Evolutionary conservation across 345 rosid genomes (phyloP), one percentile per base, ranked within the genome.

Genomic region (Gossypium herbaceum): DNA sequence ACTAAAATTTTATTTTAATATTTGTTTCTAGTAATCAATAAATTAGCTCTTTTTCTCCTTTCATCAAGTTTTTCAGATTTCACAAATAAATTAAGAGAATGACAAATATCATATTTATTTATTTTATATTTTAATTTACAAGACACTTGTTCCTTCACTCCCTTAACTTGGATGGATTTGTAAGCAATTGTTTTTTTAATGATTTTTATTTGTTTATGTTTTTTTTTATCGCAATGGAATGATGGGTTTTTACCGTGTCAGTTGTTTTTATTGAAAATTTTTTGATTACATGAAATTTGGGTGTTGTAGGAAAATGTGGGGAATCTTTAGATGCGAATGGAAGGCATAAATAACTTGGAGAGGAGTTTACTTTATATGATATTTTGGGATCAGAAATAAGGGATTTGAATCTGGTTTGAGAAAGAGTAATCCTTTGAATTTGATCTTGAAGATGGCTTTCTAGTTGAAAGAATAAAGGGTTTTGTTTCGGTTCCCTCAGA

Each of bases 111-210:
- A 34, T 34, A 34, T 34, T 34, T 34, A 34, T 34, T 34, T 34
- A 34, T 34, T 0, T 34, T 34, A 34, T 34, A 34, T 1, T 34
- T 34, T 6, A 34, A 0, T 7, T 1, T 34, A 0, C 41, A 34
- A 34, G 1, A 4, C 1, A 4, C 6, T 3, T 34, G 91, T 73
- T 94, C 62, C 97, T 94, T 45, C 82, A 62, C 55, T 83, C 93
- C 50, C 90, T 94, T 7, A 69, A 75, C 63, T 82, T 94, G 16
- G 85, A 94, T 70, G 97, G 92, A 91, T 86, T 91, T 79, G 97
- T 94, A 75, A 83, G 84, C 68, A 44, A 55, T 12, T 13, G 41
- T 34, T 34, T 34, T 34, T 34, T 34, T 34, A 34, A 34, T 34
- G 7, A 0, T 34, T 4, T 24, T 27, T 17, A 12, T 2, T 11